Percentiles rank a stretch among this genome's conserved stretches.
Evolutionary conservation across 192 early-diverging fungal species (phyloP).

Genomic region (Gigaspora rosea): DNA sequence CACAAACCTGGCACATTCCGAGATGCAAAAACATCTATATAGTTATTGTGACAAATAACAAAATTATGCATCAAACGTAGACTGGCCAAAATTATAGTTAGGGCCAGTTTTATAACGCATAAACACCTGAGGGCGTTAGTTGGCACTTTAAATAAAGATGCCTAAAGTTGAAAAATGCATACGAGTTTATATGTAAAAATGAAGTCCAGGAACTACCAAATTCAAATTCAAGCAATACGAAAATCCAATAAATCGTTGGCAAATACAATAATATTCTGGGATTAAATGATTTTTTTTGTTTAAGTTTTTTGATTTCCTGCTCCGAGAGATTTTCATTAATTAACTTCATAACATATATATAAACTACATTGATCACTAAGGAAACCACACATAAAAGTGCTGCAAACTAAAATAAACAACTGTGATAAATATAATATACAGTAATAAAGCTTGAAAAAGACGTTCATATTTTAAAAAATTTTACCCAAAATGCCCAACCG

Average conservation of each 20-base stretch:
- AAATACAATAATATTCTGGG: conserved; percentile 56
- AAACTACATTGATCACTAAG: conserved; percentile 60
- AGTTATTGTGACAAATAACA: neutral
- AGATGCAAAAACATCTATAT: neutral
- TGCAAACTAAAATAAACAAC: conserved; percentile 52
- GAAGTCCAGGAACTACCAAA: conserved; percentile 66
- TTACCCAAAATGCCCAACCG: conserved; percentile 45
- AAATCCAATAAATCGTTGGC: conserved; percentile 64
- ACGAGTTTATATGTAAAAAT: conserved; percentile 67
- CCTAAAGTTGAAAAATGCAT: neutral
- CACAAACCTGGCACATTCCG: too few species aligned
- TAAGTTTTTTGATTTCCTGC: conserved; percentile 30
- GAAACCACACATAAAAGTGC: conserved; percentile 60
- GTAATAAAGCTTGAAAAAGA: neutral
- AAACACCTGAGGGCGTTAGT: too few species aligned
- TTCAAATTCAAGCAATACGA: conserved; percentile 58
- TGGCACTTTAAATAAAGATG: too few species aligned
- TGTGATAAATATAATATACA: conserved; percentile 39
- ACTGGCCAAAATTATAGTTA: too few species aligned
- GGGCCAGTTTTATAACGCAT: too few species aligned
- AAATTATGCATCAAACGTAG: too few species aligned
- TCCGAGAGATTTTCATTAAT: conserved; percentile 20
- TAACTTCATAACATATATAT: conserved; percentile 51
- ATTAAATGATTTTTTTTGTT: conserved; percentile 58
- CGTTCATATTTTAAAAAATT: conserved; percentile 2